phyloP scores from a whole-genome alignment of 139 green algal species.

The Zygnema cylindricum region DNA sequence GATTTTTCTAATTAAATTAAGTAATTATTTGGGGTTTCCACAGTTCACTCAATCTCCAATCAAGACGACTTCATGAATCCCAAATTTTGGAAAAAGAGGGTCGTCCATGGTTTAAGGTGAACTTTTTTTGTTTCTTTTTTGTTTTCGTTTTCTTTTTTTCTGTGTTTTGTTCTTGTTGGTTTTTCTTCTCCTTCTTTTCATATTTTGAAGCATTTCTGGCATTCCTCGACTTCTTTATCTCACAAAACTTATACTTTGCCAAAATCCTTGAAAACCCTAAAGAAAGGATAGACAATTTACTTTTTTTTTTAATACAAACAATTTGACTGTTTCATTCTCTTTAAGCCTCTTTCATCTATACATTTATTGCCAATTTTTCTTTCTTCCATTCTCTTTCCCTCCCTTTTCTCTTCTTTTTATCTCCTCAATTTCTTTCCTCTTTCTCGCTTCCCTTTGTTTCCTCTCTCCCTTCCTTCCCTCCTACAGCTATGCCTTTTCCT shows the following conservation, averaged over 20 bases:
- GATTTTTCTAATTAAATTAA: too few species aligned
- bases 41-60: not conserved
- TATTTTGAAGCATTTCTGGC: not conserved
- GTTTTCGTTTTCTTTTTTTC: not conserved
- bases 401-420: too few species aligned
- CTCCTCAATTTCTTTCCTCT: too few species aligned
- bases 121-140: not conserved
- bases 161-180: not conserved
- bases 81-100: constrained; percentile 5
- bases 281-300: too few species aligned
- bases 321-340: not conserved
- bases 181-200: not conserved
- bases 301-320: too few species aligned
- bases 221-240: not conserved
- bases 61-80: not conserved
- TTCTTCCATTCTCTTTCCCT: not conserved
- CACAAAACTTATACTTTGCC: too few species aligned
- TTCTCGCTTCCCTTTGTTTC: too few species aligned
- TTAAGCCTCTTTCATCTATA: not conserved
- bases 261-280: too few species aligned
- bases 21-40: too few species aligned
- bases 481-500: too few species aligned
- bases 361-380: not conserved
- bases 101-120: constrained; percentile 9
- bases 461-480: too few species aligned